phyloP scores from a whole-genome alignment of 495 filamentous ascomycete species.

The Penicillium coffeae region DNA sequence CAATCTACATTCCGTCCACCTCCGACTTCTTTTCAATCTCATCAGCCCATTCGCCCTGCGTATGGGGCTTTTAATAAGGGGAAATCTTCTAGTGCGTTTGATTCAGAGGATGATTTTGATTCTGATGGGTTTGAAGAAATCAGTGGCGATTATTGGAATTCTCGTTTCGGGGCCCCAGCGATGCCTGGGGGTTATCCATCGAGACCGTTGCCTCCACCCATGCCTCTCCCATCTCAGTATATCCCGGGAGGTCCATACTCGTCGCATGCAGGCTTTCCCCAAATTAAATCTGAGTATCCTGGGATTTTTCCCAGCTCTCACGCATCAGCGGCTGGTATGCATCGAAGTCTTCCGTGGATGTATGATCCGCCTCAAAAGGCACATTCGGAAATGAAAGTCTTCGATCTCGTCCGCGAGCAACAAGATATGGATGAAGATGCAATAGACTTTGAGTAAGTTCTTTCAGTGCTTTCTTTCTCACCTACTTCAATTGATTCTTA shows the following conservation, averaged over 20 bases:
- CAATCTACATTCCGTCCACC: not conserved
- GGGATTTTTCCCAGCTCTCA: too few relatives aligned
- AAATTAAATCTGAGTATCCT: too few relatives aligned
- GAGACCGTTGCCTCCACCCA: not conserved
- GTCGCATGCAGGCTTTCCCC: too few relatives aligned
- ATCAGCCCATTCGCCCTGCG: not conserved
- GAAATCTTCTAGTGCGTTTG: not conserved
- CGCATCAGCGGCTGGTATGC: too few relatives aligned
- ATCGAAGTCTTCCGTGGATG: conserved; percentile 12
- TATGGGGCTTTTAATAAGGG: not conserved
- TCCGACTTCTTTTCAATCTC: not conserved
- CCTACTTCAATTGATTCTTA: too few relatives aligned
- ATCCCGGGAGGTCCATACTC: not conserved
- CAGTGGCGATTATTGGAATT: conserved; percentile 10
- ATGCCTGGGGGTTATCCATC: not conserved
- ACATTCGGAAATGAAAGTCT: conserved; percentile 5
- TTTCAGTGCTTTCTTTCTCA: not conserved
- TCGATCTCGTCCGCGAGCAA: conserved; percentile 20
- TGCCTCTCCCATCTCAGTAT: not conserved
- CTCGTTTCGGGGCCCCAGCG: conserved; percentile 4
- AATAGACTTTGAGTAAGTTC: conserved; percentile 15
- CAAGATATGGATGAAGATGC: conserved; percentile 15
- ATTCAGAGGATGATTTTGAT: not conserved
- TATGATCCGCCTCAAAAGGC: not conserved
- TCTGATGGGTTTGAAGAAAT: conserved; percentile 25